These are phyloP conservation scores for Fusarium veterinarium DNA, from an alignment of 2,329 filamentous ascomycete genomes.

Conservation along the genomic window DNA sequence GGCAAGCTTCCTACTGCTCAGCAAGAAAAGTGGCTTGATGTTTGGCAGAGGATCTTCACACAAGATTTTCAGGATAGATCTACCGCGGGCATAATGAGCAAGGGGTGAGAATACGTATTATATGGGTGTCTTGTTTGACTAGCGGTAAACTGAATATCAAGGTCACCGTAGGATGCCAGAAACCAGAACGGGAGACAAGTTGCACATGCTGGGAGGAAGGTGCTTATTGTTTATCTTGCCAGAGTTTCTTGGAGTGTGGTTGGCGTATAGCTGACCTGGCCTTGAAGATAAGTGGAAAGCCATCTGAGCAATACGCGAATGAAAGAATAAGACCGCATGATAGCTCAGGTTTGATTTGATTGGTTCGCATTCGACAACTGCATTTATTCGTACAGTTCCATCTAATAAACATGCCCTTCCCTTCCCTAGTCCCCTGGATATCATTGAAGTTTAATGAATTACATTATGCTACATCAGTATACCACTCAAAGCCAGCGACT, in stretches of 20 bases:
- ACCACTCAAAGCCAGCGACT: constrained; percentile 12
- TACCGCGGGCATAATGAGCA: constrained; percentile 41
- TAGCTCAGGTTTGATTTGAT: not conserved
- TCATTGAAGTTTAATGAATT: constrained; percentile 32
- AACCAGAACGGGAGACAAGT: not conserved
- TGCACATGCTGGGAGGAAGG: not conserved
- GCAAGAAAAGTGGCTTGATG: constrained; percentile 78
- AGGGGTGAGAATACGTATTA: constrained; percentile 42
- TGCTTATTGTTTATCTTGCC: not conserved
- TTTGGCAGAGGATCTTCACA: constrained; percentile 78
- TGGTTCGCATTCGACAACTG: constrained; percentile 6
- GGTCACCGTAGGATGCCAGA: not conserved
- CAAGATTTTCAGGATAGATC: constrained; percentile 58
- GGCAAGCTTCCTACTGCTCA: constrained; percentile 72
- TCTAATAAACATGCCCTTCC: not conserved
- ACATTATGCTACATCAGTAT: constrained; percentile 34
- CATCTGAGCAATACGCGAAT: not conserved
- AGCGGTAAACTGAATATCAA: not conserved
- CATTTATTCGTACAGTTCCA: constrained; percentile 1
- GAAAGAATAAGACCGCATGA: not conserved
- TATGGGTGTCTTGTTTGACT: not conserved
- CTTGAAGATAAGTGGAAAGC: not conserved
- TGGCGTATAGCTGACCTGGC: not conserved
- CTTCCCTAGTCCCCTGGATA: constrained; percentile 19
- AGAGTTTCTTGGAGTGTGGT: not conserved